phyloP scores from a whole-genome alignment of 495 filamentous ascomycete genomes.

The Lepidopterella palustris region DNA sequence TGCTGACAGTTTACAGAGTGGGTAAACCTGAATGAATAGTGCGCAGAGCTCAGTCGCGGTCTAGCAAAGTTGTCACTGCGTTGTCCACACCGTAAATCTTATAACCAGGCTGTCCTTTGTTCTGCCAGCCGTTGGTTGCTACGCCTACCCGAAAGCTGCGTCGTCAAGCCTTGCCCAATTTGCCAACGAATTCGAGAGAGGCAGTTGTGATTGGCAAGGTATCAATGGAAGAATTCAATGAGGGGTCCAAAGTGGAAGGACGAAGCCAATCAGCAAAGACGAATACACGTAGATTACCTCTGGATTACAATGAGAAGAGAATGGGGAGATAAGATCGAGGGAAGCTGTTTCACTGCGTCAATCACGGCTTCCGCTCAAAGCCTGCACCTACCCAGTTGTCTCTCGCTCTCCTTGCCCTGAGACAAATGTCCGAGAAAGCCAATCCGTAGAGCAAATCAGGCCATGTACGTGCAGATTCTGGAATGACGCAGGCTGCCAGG shows the following conservation, averaged over 20 bases:
- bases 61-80: slow-evolving; percentile 1
- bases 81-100: slow-evolving; percentile 3
- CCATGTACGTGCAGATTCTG: slow-evolving; percentile 3
- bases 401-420: slow-evolving; percentile 1
- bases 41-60: background rate
- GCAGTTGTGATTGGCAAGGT: background rate
- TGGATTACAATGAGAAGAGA: slow-evolving; percentile 8
- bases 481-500: slow-evolving; percentile 6
- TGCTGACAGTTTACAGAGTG: background rate
- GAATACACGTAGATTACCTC: background rate
- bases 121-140: slow-evolving; percentile 18
- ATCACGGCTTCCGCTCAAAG: slow-evolving; percentile 19
- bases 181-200: background rate
- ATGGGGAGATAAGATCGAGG: slow-evolving; percentile 26
- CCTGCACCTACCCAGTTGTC: slow-evolving; percentile 18
- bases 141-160: slow-evolving; percentile 23
- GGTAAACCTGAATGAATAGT: background rate
- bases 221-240: background rate
- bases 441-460: slow-evolving; percentile 8
- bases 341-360: slow-evolving; percentile 21
- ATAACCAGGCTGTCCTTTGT: slow-evolving; percentile 8
- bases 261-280: slow-evolving; percentile 11
- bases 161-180: slow-evolving; percentile 20
- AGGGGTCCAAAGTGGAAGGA: background rate
- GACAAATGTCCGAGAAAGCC: background rate